Evolutionary conservation across 2,329 filamentous ascomycete genomes (phyloP).

Genomic region (Colletotrichum spaethianum): DNA sequence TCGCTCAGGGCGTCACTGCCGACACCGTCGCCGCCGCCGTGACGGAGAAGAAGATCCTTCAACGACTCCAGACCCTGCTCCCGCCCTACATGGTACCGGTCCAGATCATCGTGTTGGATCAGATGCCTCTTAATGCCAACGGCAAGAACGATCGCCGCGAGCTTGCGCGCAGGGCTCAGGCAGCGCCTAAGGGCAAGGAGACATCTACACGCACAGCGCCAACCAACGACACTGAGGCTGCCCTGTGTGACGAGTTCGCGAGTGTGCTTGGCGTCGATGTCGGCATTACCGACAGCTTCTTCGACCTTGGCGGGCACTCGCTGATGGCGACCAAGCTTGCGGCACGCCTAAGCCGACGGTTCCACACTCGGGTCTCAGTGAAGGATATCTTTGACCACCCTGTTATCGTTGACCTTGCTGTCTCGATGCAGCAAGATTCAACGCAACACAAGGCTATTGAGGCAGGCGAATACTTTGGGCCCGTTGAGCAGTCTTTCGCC

Average conservation of each 20-base stretch:
- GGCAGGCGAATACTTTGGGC: neutral
- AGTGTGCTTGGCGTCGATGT: conserved; percentile 22
- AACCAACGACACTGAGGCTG: conserved; percentile 43
- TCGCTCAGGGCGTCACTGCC: neutral
- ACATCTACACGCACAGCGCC: neutral
- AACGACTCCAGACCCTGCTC: conserved; percentile 26
- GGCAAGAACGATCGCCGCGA: conserved; percentile 45
- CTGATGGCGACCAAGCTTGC: conserved; percentile 30
- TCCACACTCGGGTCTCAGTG: conserved; percentile 26
- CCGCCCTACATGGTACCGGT: conserved; percentile 43
- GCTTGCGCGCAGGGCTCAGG: neutral
- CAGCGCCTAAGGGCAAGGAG: no score
- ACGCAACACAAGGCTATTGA: neutral
- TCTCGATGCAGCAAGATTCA: neutral
- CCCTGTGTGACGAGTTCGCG: conserved; percentile 23
- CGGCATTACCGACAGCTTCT: conserved; percentile 36
- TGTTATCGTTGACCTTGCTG: neutral
- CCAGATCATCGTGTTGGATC: conserved; percentile 24
- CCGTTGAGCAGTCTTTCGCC: conserved; percentile 44
- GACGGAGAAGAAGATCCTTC: neutral
- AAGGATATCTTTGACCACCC: conserved; percentile 36
- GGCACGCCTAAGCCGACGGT: conserved; percentile 7
- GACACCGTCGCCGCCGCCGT: neutral
- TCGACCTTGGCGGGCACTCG: conserved; percentile 38
- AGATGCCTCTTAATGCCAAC: conserved; percentile 46